Base-by-base conservation (phyloP, 768 basidiomycete species). In the Auricularia heimuer region DNA sequence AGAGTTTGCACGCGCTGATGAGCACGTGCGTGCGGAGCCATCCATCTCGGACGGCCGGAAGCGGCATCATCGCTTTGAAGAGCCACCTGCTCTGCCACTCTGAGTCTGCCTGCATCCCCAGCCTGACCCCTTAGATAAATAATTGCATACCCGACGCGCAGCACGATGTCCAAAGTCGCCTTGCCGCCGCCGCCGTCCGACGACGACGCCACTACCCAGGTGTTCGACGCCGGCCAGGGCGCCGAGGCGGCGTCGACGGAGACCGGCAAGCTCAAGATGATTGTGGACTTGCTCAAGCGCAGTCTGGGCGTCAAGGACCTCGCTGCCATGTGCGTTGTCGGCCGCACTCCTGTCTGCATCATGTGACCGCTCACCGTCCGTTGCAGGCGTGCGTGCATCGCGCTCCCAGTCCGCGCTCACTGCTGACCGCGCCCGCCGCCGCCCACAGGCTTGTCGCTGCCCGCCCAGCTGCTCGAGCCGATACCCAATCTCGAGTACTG, bases 401-500 rank as follows among this genome's bases (percentile, higher is more conserved):
- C 58, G 58, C 63, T 60, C 60, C 18, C 24, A 54, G 35, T 62
- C 8, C 33, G 3, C 35, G 39, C 33, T 56, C 12, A 21, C n/a
- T 8, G 21, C 6, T 35, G 62, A 34, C 63, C 54, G 29, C 56
- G 33, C 64, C n/a, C n/a, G n/a, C n/a, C n/a, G n/a, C n/a, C n/a
- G n/a, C n/a, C 58, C 14, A 35, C 65, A 97, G 94, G 85, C 91
- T 78, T 98, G 35, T 97, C 94, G 0, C 78, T 98, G 47, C 95
- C 95, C 2, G 94, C 95, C 14, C 95, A 93, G 56, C 76, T 98
- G 61, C 82, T 98, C 54, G 95, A 97, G 73, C 95, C 95, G 3
- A 82, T 95, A 69, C 95, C 95, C 3, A 98, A 98, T 77, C 82
- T 98, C 62, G 95, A 98, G 77, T 98, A 94, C 77, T 97, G 92